These are phyloP conservation scores for Gardenia jasminoides DNA, from an alignment of 257 asterid genomes.

Conservation along the genomic window DNA sequence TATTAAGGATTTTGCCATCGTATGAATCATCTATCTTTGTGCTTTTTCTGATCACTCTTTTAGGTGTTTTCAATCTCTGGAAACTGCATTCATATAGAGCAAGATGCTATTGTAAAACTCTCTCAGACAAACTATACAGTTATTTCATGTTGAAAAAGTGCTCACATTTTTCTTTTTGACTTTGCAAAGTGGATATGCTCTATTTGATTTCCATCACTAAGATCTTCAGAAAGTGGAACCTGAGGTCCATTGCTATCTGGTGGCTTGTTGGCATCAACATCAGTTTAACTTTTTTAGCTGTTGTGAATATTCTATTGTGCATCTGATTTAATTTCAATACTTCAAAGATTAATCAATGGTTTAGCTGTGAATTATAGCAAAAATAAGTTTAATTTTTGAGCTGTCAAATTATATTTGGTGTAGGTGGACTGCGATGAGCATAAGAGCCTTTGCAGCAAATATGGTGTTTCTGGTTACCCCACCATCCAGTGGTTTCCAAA, in stretches of 20 bases:
- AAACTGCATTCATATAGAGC: not conserved
- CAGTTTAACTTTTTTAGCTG: not conserved
- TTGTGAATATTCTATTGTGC: not conserved
- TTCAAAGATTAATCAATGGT: not conserved
- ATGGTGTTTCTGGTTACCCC: constrained; percentile 90
- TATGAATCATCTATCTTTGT: not conserved
- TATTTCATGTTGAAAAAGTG: not conserved
- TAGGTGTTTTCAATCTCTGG: not conserved
- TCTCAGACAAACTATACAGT: not conserved
- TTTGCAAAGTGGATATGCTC: not conserved
- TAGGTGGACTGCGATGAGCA: constrained; percentile 97
- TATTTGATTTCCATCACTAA: not conserved
- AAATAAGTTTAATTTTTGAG: not conserved
- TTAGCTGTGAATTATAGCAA: not conserved
- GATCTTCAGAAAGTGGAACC: not conserved
- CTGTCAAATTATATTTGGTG: constrained; percentile 11
- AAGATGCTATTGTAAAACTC: too few relatives aligned
- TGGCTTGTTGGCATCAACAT: not conserved
- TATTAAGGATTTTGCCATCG: not conserved
- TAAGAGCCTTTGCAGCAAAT: constrained; percentile 74
- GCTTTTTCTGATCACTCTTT: not conserved
- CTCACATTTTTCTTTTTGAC: not conserved
- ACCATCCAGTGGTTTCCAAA: constrained; percentile 95
- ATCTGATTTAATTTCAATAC: not conserved
- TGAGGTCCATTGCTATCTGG: not conserved